phyloP scores from a whole-genome alignment of 495 filamentous ascomycete species.

The Glarea lozoyensis region DNA sequence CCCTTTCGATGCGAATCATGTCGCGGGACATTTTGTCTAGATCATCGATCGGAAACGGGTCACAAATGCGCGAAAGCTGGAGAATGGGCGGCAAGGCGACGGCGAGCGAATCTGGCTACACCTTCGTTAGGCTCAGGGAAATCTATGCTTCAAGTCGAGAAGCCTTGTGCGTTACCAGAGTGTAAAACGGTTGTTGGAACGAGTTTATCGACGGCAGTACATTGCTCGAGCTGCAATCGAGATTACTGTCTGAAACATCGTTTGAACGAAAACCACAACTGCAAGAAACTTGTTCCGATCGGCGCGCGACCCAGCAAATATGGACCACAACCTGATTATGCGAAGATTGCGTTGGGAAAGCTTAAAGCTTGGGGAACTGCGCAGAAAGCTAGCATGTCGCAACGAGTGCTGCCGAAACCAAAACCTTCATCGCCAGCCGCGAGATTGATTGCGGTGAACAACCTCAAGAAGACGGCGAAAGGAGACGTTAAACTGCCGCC shows the following conservation, averaged over 20 bases:
- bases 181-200: constrained; percentile 90
- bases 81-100: constrained; percentile 70
- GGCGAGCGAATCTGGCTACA: constrained; percentile 42
- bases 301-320: constrained; percentile 29
- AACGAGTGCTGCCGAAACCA: constrained; percentile 44
- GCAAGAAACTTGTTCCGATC: constrained; percentile 54
- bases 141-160: constrained; percentile 30
- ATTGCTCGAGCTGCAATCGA: constrained; percentile 70
- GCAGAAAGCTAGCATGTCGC: constrained; percentile 42
- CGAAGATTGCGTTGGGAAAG: constrained; percentile 51
- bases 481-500: constrained; percentile 71
- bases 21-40: constrained; percentile 76
- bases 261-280: constrained; percentile 80
- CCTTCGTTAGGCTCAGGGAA: constrained; percentile 34
- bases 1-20: constrained; percentile 93
- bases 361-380: constrained; percentile 61
- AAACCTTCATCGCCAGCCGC: constrained; percentile 52
- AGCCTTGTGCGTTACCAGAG: constrained; percentile 59
- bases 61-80: constrained; percentile 77
- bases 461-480: constrained; percentile 76
- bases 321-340: constrained; percentile 36
- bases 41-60: constrained; percentile 81
- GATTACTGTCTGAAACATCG: constrained; percentile 92
- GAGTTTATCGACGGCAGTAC: constrained; percentile 63
- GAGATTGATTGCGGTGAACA: constrained; percentile 54